phyloP scores from a whole-genome alignment of 768 basidiomycete genomes.

The Russula dissimulans region DNA sequence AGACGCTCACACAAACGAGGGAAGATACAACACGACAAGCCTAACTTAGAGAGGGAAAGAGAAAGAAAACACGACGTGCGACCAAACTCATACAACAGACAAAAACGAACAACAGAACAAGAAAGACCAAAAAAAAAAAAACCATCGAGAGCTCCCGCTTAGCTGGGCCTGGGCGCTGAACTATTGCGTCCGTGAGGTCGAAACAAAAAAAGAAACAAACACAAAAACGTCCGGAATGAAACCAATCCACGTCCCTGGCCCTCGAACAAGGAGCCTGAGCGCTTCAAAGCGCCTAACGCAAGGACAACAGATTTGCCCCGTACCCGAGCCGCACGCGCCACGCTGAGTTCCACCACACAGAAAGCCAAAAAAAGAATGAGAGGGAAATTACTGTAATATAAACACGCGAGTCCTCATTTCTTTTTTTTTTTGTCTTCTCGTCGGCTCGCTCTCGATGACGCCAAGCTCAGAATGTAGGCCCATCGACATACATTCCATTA shows the following conservation, averaged over 20 bases:
- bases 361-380: background rate
- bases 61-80: background rate
- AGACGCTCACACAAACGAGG: no score
- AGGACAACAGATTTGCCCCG: no score
- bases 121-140: background rate
- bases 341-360: no score
- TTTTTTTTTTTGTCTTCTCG: no score
- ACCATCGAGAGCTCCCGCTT: background rate
- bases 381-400: no score
- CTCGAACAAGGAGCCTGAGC: background rate
- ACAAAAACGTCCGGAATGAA: background rate
- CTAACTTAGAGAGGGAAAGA: no score
- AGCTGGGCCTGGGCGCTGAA: background rate
- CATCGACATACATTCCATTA: conserved; percentile 16
- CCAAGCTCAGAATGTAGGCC: conserved; percentile 4
- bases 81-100: background rate
- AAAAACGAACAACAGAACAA: background rate
- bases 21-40: background rate
- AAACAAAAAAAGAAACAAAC: background rate
- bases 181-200: background rate
- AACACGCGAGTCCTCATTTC: no score
- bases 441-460: background rate
- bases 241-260: background rate
- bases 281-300: background rate
- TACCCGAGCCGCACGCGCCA: no score